A percentile compares a stretch with the other conserved stretches of the same genome.
Evolutionary conservation across 306 rosid genomes (phyloP).

Genomic region (Elaeagnus macrophylla): DNA sequence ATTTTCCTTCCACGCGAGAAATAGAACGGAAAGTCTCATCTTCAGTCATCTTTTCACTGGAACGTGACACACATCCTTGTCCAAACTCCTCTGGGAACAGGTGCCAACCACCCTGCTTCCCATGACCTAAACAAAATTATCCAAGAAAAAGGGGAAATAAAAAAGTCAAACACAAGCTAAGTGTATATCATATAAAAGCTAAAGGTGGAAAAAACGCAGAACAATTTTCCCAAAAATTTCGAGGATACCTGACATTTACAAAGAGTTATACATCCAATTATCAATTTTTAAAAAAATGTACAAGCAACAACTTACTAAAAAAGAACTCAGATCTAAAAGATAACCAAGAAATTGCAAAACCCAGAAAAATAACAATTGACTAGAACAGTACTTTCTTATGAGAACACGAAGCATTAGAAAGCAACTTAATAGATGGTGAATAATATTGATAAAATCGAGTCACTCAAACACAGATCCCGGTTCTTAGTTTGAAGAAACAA

Average conservation of each 20-base stretch:
- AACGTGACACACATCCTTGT: slow-evolving; percentile 70
- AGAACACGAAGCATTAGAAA: neutral
- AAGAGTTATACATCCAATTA: neutral
- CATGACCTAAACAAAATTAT: slow-evolving; percentile 74
- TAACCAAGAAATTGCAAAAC: neutral
- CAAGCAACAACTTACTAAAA: neutral
- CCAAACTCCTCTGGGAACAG: slow-evolving; percentile 69
- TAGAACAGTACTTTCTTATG: neutral
- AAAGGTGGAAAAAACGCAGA: neutral
- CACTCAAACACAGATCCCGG: too few relatives aligned
- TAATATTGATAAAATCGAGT: too few relatives aligned
- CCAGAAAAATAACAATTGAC: slow-evolving; percentile 1
- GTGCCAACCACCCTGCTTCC: slow-evolving; percentile 95
- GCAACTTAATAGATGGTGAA: too few relatives aligned
- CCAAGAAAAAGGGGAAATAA: slow-evolving; percentile 14
- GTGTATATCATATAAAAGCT: slow-evolving; percentile 20
- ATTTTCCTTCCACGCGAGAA: slow-evolving; percentile 69
- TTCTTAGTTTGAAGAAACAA: too few relatives aligned
- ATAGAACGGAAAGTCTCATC: slow-evolving; percentile 46
- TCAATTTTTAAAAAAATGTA: too few relatives aligned
- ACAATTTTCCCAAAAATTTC: neutral
- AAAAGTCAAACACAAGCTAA: slow-evolving; percentile 38
- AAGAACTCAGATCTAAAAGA: slow-evolving; percentile 18
- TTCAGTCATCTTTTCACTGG: slow-evolving; percentile 60
- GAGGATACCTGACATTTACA: neutral